phyloP scores from a whole-genome alignment of 163 green algal species.

The Scenedesmus sp. region DNA sequence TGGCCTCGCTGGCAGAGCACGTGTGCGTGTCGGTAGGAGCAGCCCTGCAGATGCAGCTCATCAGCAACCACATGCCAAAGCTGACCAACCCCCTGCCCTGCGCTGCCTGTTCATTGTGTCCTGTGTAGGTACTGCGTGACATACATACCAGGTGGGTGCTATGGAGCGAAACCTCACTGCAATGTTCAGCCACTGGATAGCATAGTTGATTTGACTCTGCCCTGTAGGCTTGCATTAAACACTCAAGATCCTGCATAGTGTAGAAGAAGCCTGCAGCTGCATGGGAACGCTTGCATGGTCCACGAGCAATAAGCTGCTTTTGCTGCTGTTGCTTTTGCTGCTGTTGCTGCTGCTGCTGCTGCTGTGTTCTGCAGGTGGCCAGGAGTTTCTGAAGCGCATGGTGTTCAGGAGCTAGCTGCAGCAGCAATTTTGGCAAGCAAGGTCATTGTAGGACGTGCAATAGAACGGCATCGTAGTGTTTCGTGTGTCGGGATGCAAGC shows the following conservation, averaged over 20 bases:
- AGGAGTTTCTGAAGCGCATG: slow-evolving; percentile 43
- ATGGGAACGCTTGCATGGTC: neutral
- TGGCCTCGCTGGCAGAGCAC: neutral
- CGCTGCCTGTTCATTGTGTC: neutral
- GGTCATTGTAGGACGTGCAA: neutral
- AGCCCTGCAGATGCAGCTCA: neutral
- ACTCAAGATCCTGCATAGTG: too few relatives aligned
- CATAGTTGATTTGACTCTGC: too few relatives aligned
- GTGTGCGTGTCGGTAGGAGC: neutral
- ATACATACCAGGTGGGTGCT: slow-evolving; percentile 19
- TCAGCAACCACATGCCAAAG: neutral
- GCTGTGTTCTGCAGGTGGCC: slow-evolving; percentile 19
- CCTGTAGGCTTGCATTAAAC: too few relatives aligned
- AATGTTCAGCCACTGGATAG: neutral
- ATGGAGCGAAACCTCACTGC: neutral
- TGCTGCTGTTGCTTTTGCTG: neutral
- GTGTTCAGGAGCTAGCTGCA: slow-evolving; percentile 40
- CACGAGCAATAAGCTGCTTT: neutral
- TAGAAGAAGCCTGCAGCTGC: too few relatives aligned
- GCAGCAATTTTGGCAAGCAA: neutral
- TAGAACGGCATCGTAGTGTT: neutral
- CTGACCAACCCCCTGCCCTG: neutral
- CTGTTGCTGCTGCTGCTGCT: neutral
- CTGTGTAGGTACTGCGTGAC: slow-evolving; percentile 28
- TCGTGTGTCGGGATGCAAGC: neutral